These are phyloP conservation scores for Ziziphus jujuba DNA, from an alignment of 306 rosid species.

Conservation along the genomic window DNA sequence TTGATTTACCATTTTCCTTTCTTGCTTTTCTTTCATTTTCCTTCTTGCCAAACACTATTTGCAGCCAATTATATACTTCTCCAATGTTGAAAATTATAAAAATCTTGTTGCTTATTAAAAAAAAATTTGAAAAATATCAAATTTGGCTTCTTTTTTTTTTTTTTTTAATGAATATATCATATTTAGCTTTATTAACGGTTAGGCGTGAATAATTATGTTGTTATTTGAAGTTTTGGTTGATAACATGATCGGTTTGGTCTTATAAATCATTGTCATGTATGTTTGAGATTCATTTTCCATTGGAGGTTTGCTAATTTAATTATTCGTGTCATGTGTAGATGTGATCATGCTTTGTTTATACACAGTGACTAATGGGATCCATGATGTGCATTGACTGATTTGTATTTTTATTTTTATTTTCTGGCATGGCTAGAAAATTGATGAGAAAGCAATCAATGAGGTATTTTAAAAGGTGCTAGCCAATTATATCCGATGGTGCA, in stretches of 20 bases:
- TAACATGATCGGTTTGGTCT: not conserved
- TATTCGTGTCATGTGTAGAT: not conserved
- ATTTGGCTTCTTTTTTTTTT: no score
- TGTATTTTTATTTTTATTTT: not conserved
- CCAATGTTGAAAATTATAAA: not conserved
- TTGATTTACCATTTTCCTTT: no score
- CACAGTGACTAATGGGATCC: not conserved
- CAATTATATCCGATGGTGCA: conserved; percentile 91
- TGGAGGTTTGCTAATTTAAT: not conserved
- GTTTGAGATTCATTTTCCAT: not conserved
- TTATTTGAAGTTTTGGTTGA: not conserved
- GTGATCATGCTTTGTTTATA: not conserved
- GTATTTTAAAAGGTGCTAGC: conserved; percentile 85
- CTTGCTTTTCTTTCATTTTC: no score
- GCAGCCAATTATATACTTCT: not conserved
- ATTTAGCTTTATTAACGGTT: not conserved
- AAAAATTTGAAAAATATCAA: conserved; percentile 6
- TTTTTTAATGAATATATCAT: no score
- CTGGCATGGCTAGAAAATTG: conserved; percentile 64
- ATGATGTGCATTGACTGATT: conserved; percentile 1
- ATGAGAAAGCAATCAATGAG: conserved; percentile 78
- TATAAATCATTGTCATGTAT: not conserved
- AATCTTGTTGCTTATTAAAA: not conserved
- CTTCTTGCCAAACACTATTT: no score
- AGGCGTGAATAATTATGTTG: not conserved